Conservation (phyloP, 352 stramenopile genomes). For the Pythium phragmitis region DNA sequence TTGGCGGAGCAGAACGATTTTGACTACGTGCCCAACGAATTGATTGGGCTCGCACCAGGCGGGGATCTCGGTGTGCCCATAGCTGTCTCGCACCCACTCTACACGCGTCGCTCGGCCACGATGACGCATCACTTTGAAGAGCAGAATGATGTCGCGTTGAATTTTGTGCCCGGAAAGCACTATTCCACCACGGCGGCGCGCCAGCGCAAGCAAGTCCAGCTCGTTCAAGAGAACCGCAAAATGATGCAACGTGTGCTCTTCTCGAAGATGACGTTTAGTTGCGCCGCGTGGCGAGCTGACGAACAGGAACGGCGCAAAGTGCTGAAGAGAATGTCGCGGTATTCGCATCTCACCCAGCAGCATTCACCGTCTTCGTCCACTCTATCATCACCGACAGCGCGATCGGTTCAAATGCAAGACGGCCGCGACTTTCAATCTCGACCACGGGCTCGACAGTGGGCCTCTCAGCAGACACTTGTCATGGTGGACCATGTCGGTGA, state of each 20-base stretch:
- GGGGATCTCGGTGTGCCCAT: conserved; percentile 28
- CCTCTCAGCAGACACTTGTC: background rate
- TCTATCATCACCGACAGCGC: background rate
- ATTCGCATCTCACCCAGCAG: conserved; percentile 19
- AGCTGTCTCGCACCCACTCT: conserved; percentile 43
- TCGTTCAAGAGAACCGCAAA: conserved; percentile 52
- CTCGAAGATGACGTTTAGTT: conserved; percentile 44
- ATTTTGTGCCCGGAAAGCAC: conserved; percentile 29
- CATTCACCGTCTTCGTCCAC: background rate
- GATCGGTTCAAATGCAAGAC: background rate
- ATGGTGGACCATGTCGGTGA: background rate
- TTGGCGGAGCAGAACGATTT: background rate
- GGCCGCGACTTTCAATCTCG: background rate
- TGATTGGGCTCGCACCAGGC: conserved; percentile 11
- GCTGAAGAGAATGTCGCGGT: conserved; percentile 42
- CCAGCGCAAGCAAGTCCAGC: conserved; percentile 37
- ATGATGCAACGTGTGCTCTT: conserved; percentile 48
- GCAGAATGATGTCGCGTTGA: conserved; percentile 41
- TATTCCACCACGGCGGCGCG: conserved; percentile 20
- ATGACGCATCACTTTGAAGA: conserved; percentile 56
- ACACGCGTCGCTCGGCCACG: conserved; percentile 41
- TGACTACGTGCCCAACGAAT: conserved; percentile 1
- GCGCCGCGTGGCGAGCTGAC: conserved; percentile 34
- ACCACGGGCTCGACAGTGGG: background rate
- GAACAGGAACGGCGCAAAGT: conserved; percentile 45